These are phyloP conservation scores for Cladosporium sp. DNA, from an alignment of 2,329 filamentous ascomycete genomes.

Conservation along the genomic window DNA sequence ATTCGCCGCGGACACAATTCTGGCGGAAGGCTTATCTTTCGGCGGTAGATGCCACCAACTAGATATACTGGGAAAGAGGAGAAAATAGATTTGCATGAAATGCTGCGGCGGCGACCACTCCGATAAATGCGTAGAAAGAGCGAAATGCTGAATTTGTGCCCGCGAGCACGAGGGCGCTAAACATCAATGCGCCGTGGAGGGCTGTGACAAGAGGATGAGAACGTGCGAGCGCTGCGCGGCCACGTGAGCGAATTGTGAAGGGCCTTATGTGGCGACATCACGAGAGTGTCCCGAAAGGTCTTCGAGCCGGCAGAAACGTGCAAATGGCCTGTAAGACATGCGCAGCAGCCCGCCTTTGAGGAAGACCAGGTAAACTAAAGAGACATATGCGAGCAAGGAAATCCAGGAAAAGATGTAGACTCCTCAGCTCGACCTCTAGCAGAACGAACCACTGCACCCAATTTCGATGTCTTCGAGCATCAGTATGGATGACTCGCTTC, in stretches of 20 bases:
- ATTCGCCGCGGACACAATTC: neutral
- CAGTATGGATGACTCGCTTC: neutral
- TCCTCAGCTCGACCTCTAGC: neutral
- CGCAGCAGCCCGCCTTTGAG: neutral
- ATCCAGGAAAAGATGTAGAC: neutral
- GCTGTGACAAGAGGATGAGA: neutral
- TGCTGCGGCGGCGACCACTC: neutral
- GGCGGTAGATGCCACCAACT: neutral
- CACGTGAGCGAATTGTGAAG: neutral
- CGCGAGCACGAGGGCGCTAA: neutral
- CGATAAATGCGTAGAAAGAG: neutral
- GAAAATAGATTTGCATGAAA: neutral
- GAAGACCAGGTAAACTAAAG: neutral
- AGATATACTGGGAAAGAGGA: neutral
- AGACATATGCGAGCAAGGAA: no score
- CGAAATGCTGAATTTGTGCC: neutral
- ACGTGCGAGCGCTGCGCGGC: neutral
- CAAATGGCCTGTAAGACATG: neutral
- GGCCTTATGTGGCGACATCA: neutral
- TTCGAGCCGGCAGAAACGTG: neutral
- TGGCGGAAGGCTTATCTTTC: neutral
- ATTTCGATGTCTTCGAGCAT: neutral
- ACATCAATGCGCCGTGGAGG: neutral
- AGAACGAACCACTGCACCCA: neutral
- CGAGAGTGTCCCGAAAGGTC: neutral